phyloP scores from a whole-genome alignment of 768 basidiomycete genomes.

The Agaricus sinodeliciosus region DNA sequence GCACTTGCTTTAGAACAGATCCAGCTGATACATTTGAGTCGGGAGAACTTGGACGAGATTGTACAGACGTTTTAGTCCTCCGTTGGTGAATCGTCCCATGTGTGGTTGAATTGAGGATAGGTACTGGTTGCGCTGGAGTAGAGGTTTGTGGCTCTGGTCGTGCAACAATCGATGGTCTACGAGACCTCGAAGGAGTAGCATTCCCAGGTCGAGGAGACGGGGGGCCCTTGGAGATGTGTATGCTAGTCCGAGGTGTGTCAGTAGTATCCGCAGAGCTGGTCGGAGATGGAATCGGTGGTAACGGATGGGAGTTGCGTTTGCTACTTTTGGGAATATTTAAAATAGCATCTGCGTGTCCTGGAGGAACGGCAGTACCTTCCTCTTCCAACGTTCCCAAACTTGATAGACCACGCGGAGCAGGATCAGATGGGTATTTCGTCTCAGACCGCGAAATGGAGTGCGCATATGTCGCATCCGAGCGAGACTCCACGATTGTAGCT shows the following conservation, averaged over 20 bases:
- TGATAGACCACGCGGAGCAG: constrained; percentile 6
- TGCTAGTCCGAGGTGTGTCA: constrained; percentile 26
- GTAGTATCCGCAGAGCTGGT: constrained; percentile 20
- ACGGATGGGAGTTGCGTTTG: constrained; percentile 53
- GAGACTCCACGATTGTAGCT: constrained; percentile 19
- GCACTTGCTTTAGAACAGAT: constrained; percentile 29
- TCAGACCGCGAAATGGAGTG: constrained; percentile 28
- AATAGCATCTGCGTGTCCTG: constrained; percentile 18
- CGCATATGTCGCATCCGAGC: constrained; percentile 19
- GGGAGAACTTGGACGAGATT: constrained; percentile 45
- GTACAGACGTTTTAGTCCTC: constrained; percentile 57
- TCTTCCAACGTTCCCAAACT: constrained; percentile 48
- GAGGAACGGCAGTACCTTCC: constrained; percentile 36
- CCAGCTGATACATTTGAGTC: constrained; percentile 39
- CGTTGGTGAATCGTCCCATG: constrained; percentile 68
- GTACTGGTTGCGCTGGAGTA: constrained; percentile 17
- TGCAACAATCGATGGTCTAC: constrained; percentile 47
- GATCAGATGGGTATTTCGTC: constrained; percentile 10
- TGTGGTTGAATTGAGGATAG: constrained; percentile 53
- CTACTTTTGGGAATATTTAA: constrained; percentile 36
- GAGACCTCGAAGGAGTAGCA: constrained; percentile 40
- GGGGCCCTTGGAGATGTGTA: constrained; percentile 28
- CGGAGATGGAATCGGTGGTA: constrained; percentile 58
- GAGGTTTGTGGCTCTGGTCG: constrained; percentile 27
- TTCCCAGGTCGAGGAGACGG: constrained; percentile 45